These are phyloP conservation scores for Trypanosoma platydactyli DNA, from an alignment of 208 protist genomes.

Conservation along the genomic window DNA sequence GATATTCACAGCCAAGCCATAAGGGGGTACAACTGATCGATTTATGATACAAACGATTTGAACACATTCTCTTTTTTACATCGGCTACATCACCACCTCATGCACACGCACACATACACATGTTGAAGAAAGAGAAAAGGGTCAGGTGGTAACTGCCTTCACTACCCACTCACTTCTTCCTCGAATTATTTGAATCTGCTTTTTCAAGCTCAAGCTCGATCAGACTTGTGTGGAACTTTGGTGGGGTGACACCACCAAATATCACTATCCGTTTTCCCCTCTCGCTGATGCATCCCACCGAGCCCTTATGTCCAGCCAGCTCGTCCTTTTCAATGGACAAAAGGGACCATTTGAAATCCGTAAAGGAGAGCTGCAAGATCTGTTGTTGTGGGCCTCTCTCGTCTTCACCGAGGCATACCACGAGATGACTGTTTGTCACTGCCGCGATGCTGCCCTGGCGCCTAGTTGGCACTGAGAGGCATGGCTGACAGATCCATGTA, in stretches of 20 bases:
- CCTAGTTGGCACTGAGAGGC: conserved; percentile 19
- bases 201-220: conserved; percentile 46
- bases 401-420: conserved; percentile 40
- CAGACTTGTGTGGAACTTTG: conserved; percentile 30
- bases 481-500: conserved; percentile 32
- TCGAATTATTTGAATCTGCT: conserved; percentile 19
- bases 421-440: conserved; percentile 29
- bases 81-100: neutral
- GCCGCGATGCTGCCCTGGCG: conserved; percentile 32
- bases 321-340: conserved; percentile 31
- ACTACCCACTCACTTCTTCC: conserved; percentile 27
- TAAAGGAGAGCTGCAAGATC: conserved; percentile 37
- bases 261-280: conserved; percentile 32
- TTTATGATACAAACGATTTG: too few species aligned
- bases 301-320: conserved; percentile 27
- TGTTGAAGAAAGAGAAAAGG: conserved; percentile 1
- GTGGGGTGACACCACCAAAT: conserved; percentile 35
- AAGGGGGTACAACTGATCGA: too few species aligned
- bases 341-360: conserved; percentile 42
- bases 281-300: conserved; percentile 34
- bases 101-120: conserved; percentile 1
- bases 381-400: conserved; percentile 31
- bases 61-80: too few species aligned
- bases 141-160: neutral
- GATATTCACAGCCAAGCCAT: neutral